Evolutionary conservation across 768 basidiomycete genomes (phyloP), one percentile per base, ranked within the genome.

Genomic region (Paxillus ammoniavirescens): DNA sequence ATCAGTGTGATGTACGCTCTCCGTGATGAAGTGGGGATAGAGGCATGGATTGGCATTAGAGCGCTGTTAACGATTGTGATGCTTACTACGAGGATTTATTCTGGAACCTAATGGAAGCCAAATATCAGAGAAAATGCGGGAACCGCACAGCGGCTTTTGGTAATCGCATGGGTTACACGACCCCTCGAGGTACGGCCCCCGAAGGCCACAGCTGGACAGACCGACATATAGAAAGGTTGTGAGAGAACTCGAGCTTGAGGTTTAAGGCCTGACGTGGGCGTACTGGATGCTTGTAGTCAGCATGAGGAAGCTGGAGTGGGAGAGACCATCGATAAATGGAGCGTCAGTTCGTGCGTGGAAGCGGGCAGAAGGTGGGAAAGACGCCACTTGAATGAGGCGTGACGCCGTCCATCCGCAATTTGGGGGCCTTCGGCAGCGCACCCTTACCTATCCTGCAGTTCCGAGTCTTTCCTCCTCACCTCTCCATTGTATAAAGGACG

Each of bases 401-500:
- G 2, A 26, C 26, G 26, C 55, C 42, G 43, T 49, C 26, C 45
- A 58, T 59, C 57, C 50, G 63, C 52, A 69, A 69, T 65, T 59
- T 57, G 48, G 63, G 54, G 51, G 54, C 13, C 52, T 47, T 53
- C 44, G 48, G 43, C 42, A 48, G 49, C 33, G 13, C 42, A 26
- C 47, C 47, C 33, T 38, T 44, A 26, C 47, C 35, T 42, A 46
- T 41, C 48, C 43, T 47, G 4, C 43, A 50, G 40, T 56, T 53
- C 55, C 51, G 54, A 43, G 47, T 54, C 57, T 40, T 56, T 50
- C 44, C 18, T 48, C 52, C 41, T 43, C 30, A 26, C 50, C 37
- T 63, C 44, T 63, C 44, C 50, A 17, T 10, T 31, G 52, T 64
- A 70, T 68, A 68, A 72, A 66, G 62, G 55, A 53, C 57, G 36